These are phyloP conservation scores for Haplographium delicatum DNA, from an alignment of 495 filamentous ascomycete genomes.

Conservation along the genomic window DNA sequence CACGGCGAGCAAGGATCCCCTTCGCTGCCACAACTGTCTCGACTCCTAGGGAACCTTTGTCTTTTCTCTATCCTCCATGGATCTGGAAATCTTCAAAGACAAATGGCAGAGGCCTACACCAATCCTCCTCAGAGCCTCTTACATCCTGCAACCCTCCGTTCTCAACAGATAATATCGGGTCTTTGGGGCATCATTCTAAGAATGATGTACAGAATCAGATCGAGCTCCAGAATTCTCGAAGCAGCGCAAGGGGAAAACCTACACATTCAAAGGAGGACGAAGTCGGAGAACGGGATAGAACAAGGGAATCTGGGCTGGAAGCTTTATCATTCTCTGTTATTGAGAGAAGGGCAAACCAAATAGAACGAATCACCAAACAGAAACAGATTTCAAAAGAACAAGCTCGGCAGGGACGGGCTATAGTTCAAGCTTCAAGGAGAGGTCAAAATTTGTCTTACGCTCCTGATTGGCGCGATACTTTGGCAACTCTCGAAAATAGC, in stretches of 20 bases:
- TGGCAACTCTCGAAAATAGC: conserved; percentile 3
- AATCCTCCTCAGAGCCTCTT: no score
- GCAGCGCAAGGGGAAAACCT: no score
- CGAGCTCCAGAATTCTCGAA: no score
- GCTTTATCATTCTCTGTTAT: neutral
- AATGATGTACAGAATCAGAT: no score
- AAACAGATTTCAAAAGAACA: neutral
- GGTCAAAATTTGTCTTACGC: neutral
- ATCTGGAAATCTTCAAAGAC: conserved; percentile 10
- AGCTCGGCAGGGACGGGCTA: neutral
- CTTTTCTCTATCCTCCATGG: conserved; percentile 24
- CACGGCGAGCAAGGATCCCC: conserved; percentile 13
- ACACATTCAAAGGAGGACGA: no score
- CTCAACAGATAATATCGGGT: no score
- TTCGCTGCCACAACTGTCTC: conserved; percentile 15
- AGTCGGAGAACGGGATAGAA: no score
- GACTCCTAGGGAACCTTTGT: conserved; percentile 23
- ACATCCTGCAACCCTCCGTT: no score
- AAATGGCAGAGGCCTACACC: no score
- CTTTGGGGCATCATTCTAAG: no score
- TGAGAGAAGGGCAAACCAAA: neutral
- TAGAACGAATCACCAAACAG: neutral
- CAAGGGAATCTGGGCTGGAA: neutral
- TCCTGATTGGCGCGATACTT: conserved; percentile 19
- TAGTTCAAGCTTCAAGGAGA: neutral